Conservation (phyloP, 163 green algal species). For the Chloromonas sp. region DNA sequence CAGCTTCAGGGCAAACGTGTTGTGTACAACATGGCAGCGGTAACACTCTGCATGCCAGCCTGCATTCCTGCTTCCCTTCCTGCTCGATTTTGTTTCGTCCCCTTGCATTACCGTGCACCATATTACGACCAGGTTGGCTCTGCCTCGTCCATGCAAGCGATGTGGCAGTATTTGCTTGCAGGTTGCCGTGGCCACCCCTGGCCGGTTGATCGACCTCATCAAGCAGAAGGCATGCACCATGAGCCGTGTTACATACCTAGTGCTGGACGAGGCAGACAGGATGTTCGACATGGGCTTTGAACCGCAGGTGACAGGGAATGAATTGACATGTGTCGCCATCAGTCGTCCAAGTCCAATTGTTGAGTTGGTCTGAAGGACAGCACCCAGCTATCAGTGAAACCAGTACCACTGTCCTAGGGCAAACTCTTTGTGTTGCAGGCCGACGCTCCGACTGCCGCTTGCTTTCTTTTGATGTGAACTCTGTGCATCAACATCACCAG, state of each 20-base stretch:
- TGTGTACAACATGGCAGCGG: too few species aligned
- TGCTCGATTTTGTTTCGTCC: too few species aligned
- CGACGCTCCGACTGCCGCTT: not conserved
- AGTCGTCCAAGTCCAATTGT: too few species aligned
- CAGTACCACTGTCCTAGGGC: too few species aligned
- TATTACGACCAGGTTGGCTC: too few species aligned
- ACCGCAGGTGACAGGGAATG: constrained; percentile 67
- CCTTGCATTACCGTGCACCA: too few species aligned
- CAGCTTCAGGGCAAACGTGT: too few species aligned
- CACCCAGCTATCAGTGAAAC: not conserved
- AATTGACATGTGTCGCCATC: not conserved
- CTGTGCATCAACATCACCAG: too few species aligned
- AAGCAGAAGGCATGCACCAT: constrained; percentile 71
- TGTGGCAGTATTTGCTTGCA: constrained; percentile 33
- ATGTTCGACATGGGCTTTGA: constrained; percentile 99
- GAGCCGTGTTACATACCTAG: constrained; percentile 74
- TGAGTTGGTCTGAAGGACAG: too few species aligned
- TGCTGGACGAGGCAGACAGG: constrained; percentile 94
- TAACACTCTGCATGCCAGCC: too few species aligned
- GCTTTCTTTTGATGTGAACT: not conserved
- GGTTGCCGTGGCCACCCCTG: constrained; percentile 82
- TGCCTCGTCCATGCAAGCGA: too few species aligned
- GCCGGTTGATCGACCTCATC: constrained; percentile 80
- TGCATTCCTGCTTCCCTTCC: too few species aligned
- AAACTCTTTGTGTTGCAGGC: not conserved